These are phyloP conservation scores for Aspergillus hancockii DNA, from an alignment of 495 filamentous ascomycete genomes.

Conservation along the genomic window DNA sequence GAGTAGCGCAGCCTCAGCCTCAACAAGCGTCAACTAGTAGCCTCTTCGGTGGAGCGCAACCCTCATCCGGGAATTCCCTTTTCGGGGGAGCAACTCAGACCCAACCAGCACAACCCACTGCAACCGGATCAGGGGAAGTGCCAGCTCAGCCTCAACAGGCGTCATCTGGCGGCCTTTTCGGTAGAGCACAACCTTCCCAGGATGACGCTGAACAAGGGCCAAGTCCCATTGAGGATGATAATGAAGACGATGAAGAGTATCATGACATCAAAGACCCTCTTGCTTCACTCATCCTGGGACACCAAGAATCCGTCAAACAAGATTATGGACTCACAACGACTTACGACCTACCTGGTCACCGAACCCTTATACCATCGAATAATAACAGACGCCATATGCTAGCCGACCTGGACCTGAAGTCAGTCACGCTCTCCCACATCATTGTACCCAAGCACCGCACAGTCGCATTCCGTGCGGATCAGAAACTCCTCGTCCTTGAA, in stretches of 20 bases:
- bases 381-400: slow-evolving; percentile 46
- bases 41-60: too few relatives aligned
- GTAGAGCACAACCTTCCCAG: neutral
- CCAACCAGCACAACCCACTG: neutral
- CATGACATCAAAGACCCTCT: neutral
- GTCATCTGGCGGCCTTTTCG: neutral
- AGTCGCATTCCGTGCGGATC: slow-evolving; percentile 62
- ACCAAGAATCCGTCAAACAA: slow-evolving; percentile 36
- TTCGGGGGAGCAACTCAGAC: neutral
- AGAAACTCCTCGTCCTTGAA: slow-evolving; percentile 59
- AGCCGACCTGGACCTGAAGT: slow-evolving; percentile 37
- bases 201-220: neutral
- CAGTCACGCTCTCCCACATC: slow-evolving; percentile 46
- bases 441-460: slow-evolving; percentile 66
- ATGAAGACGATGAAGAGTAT: slow-evolving; percentile 7
- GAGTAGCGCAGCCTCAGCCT: neutral
- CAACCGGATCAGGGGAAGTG: neutral
- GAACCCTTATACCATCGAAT: slow-evolving; percentile 45
- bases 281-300: slow-evolving; percentile 13
- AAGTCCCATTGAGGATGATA: neutral
- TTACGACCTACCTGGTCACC: slow-evolving; percentile 59
- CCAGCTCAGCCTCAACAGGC: neutral
- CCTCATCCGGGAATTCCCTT: too few relatives aligned
- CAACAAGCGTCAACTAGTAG: neutral
- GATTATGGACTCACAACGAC: slow-evolving; percentile 60